A percentile compares a stretch with the other conserved stretches of the same genome.
Conservation (phyloP, 306 rosid species). For the Begonia peltatifolia region DNA sequence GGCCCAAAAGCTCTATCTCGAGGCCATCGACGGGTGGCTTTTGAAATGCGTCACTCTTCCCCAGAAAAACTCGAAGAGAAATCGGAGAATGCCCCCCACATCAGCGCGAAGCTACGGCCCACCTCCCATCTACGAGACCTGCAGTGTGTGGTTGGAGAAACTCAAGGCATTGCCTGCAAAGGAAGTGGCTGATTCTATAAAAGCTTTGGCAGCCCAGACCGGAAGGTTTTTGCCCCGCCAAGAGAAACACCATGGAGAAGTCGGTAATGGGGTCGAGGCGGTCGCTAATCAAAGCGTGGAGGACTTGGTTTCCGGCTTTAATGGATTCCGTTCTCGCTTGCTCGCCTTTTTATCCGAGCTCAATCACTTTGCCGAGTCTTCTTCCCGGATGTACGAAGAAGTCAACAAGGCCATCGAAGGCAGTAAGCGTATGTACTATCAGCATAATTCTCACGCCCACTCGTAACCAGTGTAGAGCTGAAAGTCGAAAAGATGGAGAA, state of each 20-base stretch:
- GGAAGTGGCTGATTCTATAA: conserved; percentile 47
- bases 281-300: conserved; percentile 11
- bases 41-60: conserved; percentile 40
- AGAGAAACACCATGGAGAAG: conserved; percentile 50
- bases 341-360: conserved; percentile 38
- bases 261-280: neutral
- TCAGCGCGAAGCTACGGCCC: conserved; percentile 27
- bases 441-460: conserved; percentile 14
- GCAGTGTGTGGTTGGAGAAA: conserved; percentile 47
- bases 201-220: conserved; percentile 49
- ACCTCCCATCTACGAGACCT: conserved; percentile 62
- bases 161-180: conserved; percentile 22
- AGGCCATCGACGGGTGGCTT: conserved; percentile 68
- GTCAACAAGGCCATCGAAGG: conserved; percentile 26
- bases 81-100: conserved; percentile 14
- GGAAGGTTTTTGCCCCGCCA: conserved; percentile 48
- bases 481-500: no score
- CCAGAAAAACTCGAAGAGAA: conserved; percentile 43
- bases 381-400: conserved; percentile 41
- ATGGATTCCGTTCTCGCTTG: conserved; percentile 48
- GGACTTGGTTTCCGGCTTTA: conserved; percentile 45
- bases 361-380: conserved; percentile 42
- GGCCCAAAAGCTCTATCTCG: conserved; percentile 68
- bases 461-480: no score
- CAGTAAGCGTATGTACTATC: conserved; percentile 18